Evolutionary conservation across 2,329 filamentous ascomycete species (phyloP).

Genomic region (Pseudogymnoascus destructans): DNA sequence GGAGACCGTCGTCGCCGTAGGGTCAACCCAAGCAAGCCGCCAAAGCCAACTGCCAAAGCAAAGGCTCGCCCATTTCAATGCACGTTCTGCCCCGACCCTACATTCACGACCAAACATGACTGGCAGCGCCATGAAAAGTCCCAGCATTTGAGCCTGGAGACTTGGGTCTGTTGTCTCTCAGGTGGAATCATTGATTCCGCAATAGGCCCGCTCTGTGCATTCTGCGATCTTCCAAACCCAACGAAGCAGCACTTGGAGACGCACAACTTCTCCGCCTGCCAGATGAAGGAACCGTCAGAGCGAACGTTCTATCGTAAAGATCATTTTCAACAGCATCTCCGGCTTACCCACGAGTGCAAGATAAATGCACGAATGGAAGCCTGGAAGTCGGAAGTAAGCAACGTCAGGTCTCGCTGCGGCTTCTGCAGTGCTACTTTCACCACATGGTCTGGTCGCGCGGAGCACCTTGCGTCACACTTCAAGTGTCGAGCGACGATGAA

Average conservation of each 20-base stretch:
- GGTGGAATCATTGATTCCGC: constrained; percentile 39
- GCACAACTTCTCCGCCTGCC: constrained; percentile 45
- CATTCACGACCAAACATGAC: constrained; percentile 43
- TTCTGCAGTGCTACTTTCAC: constrained; percentile 30
- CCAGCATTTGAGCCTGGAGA: constrained; percentile 41
- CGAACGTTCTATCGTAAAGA: constrained; percentile 51
- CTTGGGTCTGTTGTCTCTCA: constrained; percentile 46
- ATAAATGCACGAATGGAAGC: constrained; percentile 41
- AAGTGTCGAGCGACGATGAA: constrained; percentile 28
- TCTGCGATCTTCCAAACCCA: constrained; percentile 42
- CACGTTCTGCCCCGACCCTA: constrained; percentile 42
- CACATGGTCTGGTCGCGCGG: constrained; percentile 33
- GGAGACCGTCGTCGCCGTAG: constrained; percentile 44
- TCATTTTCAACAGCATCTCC: constrained; percentile 46
- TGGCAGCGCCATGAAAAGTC: constrained; percentile 48
- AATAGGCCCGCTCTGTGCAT: constrained; percentile 42
- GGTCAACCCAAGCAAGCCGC: constrained; percentile 31
- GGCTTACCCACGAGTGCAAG: constrained; percentile 45
- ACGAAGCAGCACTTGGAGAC: constrained; percentile 41
- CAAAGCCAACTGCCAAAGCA: constrained; percentile 26
- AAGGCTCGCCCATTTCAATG: constrained; percentile 39
- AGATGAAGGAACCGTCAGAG: constrained; percentile 42
- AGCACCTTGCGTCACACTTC: constrained; percentile 30
- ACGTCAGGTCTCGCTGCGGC: constrained; percentile 37
- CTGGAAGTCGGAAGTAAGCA: constrained; percentile 43